Conservation (phyloP, 2,329 filamentous ascomycete species). For the Alternaria ethzedia region DNA sequence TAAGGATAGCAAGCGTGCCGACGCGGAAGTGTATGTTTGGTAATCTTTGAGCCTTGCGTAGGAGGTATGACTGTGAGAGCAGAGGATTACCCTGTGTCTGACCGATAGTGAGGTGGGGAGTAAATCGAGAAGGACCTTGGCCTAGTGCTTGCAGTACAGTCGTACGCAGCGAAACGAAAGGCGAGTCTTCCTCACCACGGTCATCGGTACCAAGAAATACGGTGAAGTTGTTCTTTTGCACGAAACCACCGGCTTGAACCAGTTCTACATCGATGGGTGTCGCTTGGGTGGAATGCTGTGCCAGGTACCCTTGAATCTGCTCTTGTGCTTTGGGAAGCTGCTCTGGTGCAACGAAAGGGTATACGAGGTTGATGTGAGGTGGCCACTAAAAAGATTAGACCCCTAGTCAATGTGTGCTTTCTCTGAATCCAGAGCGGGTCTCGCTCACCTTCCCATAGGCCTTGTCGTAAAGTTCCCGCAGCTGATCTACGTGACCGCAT, state of each 20-base stretch:
- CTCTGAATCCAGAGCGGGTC: background rate
- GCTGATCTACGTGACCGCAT: slow-evolving; percentile 58
- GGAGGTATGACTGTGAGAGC: slow-evolving; percentile 58
- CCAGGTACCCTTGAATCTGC: slow-evolving; percentile 48
- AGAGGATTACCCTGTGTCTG: slow-evolving; percentile 59
- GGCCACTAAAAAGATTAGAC: slow-evolving; percentile 57
- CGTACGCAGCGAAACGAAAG: slow-evolving; percentile 24
- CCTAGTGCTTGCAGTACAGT: slow-evolving; percentile 32
- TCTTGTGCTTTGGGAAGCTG: slow-evolving; percentile 54
- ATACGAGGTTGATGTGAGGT: slow-evolving; percentile 70
- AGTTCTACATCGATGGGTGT: slow-evolving; percentile 35
- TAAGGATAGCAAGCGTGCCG: slow-evolving; percentile 59
- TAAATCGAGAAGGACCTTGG: slow-evolving; percentile 19
- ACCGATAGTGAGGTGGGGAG: slow-evolving; percentile 66
- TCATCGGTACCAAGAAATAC: slow-evolving; percentile 30
- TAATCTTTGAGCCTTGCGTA: slow-evolving; percentile 60
- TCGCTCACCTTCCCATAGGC: slow-evolving; percentile 54
- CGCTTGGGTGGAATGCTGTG: slow-evolving; percentile 2
- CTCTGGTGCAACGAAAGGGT: slow-evolving; percentile 66
- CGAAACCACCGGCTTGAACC: slow-evolving; percentile 56
- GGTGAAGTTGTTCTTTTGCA: slow-evolving; percentile 59
- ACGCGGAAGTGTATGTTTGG: slow-evolving; percentile 58
- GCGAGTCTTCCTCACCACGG: background rate
- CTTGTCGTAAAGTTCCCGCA: slow-evolving; percentile 69
- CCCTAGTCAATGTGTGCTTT: background rate